These are phyloP conservation scores for Tolypocladium album DNA, from an alignment of 2,329 filamentous ascomycete species.

Conservation along the genomic window DNA sequence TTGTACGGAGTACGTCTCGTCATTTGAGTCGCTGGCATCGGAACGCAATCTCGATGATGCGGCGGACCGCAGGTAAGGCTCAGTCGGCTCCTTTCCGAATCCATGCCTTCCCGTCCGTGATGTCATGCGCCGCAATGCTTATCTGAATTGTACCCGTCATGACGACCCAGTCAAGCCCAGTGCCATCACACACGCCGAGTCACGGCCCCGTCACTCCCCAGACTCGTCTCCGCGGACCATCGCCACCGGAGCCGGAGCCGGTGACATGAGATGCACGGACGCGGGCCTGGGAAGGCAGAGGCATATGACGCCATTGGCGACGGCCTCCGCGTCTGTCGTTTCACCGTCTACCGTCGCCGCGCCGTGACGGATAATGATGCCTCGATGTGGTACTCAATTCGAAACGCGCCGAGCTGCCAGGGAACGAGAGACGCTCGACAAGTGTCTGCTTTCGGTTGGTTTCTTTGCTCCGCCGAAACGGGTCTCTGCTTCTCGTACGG, in stretches of 20 bases:
- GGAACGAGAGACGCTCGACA: neutral
- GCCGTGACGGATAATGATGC: neutral
- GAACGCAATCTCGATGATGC: neutral
- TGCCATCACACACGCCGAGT: neutral
- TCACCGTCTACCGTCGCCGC: neutral
- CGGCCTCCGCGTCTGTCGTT: neutral
- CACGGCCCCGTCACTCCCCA: neutral
- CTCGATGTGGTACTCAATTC: neutral
- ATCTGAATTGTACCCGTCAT: neutral
- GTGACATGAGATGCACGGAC: neutral
- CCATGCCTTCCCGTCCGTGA: neutral
- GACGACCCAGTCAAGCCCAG: neutral
- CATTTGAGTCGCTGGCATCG: neutral
- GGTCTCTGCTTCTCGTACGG: neutral
- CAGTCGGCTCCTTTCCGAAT: neutral
- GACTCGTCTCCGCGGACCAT: neutral
- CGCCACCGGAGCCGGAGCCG: neutral
- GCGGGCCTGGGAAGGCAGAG: neutral
- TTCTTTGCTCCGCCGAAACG: neutral
- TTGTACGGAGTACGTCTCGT: neutral
- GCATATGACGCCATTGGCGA: neutral
- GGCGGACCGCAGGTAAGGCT: neutral
- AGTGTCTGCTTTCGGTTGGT: neutral
- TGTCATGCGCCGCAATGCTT: neutral
- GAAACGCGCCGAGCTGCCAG: neutral